Evolutionary conservation across 257 asterid species (phyloP).

Genomic region (Primulina tabacum): DNA sequence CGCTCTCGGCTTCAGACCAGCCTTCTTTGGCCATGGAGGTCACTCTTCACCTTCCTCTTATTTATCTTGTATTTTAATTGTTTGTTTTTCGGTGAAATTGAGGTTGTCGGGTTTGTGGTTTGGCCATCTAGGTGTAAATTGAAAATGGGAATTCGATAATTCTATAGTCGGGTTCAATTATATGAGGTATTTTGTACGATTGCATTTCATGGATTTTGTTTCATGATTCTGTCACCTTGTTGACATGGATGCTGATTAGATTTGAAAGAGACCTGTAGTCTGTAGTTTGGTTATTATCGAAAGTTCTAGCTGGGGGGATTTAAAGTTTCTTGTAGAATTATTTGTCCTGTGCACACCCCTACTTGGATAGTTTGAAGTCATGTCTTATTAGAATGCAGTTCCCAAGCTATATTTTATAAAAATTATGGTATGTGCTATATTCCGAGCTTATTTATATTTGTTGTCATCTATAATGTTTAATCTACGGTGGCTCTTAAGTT

Average conservation of each 20-base stretch:
- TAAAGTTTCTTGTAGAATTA: neutral
- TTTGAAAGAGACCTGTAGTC: too few relatives aligned
- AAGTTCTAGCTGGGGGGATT: too few relatives aligned
- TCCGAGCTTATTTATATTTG: too few relatives aligned
- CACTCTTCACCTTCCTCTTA: conserved; percentile 4
- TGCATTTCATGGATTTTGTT: neutral
- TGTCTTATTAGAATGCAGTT: too few relatives aligned
- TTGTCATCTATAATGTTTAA: too few relatives aligned
- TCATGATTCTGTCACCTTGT: neutral
- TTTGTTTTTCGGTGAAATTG: conserved; percentile 16
- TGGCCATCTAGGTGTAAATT: neutral
- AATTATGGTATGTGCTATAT: too few relatives aligned
- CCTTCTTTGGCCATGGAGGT: conserved; percentile 80
- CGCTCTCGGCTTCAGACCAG: conserved; percentile 34
- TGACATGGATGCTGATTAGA: neutral
- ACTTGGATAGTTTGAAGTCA: too few relatives aligned
- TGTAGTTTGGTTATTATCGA: too few relatives aligned
- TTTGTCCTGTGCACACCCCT: neutral
- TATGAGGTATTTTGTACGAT: neutral
- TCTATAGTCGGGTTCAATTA: neutral
- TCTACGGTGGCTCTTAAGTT: too few relatives aligned
- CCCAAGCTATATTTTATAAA: too few relatives aligned
- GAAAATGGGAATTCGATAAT: neutral
- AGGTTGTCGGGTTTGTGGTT: conserved; percentile 15
- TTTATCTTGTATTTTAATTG: neutral